Percentiles rank a stretch among this genome's conserved stretches.
phyloP scores from a whole-genome alignment of 176 grass and related monocot genomes.

The Phoenix dactylifera region DNA sequence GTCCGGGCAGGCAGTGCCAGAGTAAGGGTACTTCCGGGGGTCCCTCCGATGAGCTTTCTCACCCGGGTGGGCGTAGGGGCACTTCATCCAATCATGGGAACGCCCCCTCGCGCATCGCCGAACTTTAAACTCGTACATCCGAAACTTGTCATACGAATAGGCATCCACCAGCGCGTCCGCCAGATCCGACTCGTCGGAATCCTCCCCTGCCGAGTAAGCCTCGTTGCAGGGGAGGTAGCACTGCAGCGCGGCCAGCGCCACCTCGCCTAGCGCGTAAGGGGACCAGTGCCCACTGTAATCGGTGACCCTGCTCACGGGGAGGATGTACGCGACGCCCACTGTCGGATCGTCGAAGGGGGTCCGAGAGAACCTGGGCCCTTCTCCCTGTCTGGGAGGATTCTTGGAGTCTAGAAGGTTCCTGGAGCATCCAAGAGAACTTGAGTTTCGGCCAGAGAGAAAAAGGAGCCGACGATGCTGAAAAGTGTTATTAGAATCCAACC shows the following conservation, averaged over 20 bases:
- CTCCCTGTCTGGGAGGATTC: too few relatives aligned
- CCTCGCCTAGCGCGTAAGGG: constrained; percentile 37
- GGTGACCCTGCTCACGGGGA: neutral
- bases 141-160: constrained; percentile 74
- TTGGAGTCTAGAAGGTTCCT: too few relatives aligned
- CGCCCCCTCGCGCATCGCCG: constrained; percentile 60
- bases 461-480: too few relatives aligned
- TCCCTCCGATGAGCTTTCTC: constrained; percentile 90
- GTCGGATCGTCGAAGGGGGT: constrained; percentile 31
- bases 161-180: constrained; percentile 29
- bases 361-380: constrained; percentile 13
- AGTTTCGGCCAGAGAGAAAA: too few relatives aligned
- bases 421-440: too few relatives aligned
- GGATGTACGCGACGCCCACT: constrained; percentile 24
- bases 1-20: constrained; percentile 81
- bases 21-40: constrained; percentile 87
- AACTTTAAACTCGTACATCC: constrained; percentile 99
- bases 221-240: constrained; percentile 43
- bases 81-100: constrained; percentile 96
- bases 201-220: constrained; percentile 14
- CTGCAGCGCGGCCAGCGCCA: constrained; percentile 23
- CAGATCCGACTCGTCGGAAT: neutral
- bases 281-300: constrained; percentile 18
- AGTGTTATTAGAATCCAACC: too few relatives aligned
- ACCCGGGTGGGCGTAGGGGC: constrained; percentile 85